Conservation (phyloP, 805 yeast genomes). For the Pichia scutulata region DNA sequence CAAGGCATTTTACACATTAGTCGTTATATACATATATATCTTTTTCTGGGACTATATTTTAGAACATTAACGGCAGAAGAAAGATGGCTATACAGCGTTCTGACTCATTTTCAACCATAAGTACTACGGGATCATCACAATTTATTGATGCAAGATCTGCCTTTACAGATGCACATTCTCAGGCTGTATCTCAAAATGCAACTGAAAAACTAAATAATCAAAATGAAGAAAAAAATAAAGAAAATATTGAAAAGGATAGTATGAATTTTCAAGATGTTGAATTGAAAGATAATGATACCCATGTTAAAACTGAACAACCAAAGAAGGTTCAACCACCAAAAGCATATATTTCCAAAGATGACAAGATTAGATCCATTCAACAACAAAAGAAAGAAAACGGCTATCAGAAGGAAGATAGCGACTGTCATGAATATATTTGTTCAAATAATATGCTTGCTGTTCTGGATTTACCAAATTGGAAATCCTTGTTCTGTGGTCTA, state of each 20-base stretch:
- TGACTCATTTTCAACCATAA: conserved; percentile 9
- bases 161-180: conserved; percentile 1
- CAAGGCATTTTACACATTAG: too few relatives aligned
- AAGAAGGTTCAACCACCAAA: conserved; percentile 4
- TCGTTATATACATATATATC: too few relatives aligned
- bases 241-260: neutral
- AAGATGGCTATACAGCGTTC: conserved; percentile 6
- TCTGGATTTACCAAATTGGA: conserved; percentile 8
- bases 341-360: conserved; percentile 5
- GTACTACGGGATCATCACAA: conserved; percentile 13
- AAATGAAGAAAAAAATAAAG: neutral
- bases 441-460: conserved; percentile 12
- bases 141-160: conserved; percentile 17
- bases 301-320: conserved; percentile 7
- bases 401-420: conserved; percentile 22
- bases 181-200: neutral
- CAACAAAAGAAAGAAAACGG: conserved; percentile 13
- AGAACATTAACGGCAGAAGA: too few relatives aligned
- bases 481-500: neutral
- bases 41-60: too few relatives aligned
- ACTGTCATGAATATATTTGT: conserved; percentile 25
- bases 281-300: neutral
- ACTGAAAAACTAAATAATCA: neutral
- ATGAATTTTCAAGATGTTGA: too few relatives aligned
- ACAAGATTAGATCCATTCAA: conserved; percentile 3